Evolutionary conservation across 331 rosid genomes (phyloP), one percentile per base, ranked within the genome.

Genomic region (Rhamnella rubrinervis): DNA sequence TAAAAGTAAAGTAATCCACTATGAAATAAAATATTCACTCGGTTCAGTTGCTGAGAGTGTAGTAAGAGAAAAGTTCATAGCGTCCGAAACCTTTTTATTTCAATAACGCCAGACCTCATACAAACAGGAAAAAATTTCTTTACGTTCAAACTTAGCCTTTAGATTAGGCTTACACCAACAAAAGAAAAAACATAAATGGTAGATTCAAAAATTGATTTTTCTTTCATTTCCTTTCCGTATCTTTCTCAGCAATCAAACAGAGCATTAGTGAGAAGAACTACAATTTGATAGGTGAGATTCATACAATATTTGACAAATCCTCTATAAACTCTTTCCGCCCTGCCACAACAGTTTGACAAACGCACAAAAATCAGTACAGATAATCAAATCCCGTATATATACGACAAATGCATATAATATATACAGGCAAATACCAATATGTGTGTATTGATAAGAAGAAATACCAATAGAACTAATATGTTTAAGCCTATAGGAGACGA

Each of bases 221-320:
- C 19, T 18, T 8, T n/a, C n/a, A n/a, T n/a, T n/a, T 44, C 39
- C 60, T 18, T 72, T 47, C 60, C 31, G 21, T 75, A 26, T 12
- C 44, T 77, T 64, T 66, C 46, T 52, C 60, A 23, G 60, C 59
- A 81, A 69, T 67, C 80, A 66, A 79, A 71, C 49, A 64, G 28
- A 64, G 41, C 68, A 61, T 28, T 7, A 37, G 7, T 21, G n/a
- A 51, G 65, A 44, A 67, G 58, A 76, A 77, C 56, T 47, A 25
- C 58, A 73, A 77, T 53, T 55, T 38, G 74, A 46, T 76, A 53
- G 52, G 74, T 40, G 65, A 67, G 81, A 85, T 72, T 72, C 96
- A 83, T 95, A 95, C 99, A 70, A 83, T 77, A 63, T 77, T 82
- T 5, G 92, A 77, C 35, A 95, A 70, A 78, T 95, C 97, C 28